phyloP scores from a whole-genome alignment of 2,329 filamentous ascomycete genomes.

The Aureobasidium sp. region DNA sequence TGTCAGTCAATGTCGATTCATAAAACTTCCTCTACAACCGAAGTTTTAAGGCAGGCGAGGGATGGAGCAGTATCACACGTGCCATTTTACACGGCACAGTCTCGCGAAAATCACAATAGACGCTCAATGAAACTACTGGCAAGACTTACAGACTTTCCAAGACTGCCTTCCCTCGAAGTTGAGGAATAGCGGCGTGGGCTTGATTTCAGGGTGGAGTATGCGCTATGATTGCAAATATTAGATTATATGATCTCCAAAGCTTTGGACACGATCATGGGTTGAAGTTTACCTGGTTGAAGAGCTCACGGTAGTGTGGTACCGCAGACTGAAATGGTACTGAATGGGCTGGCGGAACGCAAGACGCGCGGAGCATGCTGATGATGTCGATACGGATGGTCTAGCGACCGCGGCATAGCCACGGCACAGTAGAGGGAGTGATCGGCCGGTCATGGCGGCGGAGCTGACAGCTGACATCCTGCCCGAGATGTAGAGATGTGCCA shows the following conservation, averaged over 20 bases:
- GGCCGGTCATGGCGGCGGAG: not conserved
- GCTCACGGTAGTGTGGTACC: not conserved
- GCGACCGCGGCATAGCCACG: not conserved
- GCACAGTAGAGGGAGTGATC: slow-evolving; percentile 2
- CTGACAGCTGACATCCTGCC: not conserved
- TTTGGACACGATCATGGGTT: not conserved
- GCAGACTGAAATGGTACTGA: not conserved
- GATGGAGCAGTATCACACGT: not conserved
- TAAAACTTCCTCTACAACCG: not conserved
- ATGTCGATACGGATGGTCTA: not conserved
- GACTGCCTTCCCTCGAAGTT: not conserved
- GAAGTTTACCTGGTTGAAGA: not conserved
- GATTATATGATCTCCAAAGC: not conserved
- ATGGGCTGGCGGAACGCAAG: not conserved
- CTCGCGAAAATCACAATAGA: not conserved
- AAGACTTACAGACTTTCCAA: not conserved
- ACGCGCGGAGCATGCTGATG: not conserved
- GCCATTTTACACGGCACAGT: not conserved
- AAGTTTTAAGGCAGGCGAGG: not conserved
- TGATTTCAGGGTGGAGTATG: not conserved
- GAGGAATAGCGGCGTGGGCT: not conserved
- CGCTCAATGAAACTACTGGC: not conserved
- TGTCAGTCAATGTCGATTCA: not conserved
- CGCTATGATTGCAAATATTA: not conserved
- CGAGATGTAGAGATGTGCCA: not conserved